A percentile compares a stretch with the other conserved stretches of the same genome.
Evolutionary conservation across 1,139 yeast genomes (phyloP).

Genomic region (Hanseniaspora sp.): DNA sequence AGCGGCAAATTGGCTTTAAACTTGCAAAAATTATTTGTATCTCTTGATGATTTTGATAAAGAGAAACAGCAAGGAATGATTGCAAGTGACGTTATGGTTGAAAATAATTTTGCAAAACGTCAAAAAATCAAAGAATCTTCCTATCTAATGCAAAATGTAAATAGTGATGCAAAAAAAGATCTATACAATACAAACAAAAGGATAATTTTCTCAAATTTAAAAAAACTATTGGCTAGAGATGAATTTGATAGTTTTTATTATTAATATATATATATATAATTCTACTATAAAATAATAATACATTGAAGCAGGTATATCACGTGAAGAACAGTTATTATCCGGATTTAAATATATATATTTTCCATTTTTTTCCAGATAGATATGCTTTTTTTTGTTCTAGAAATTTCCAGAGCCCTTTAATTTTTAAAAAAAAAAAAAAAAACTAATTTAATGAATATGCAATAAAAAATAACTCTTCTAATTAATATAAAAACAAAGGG

Average conservation of each 20-base stretch:
- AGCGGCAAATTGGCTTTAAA: neutral
- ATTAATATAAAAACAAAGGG: constrained; percentile 67
- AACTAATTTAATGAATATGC: too few species aligned
- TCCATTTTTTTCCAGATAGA: too few species aligned
- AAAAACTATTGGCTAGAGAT: neutral
- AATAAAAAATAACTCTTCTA: too few species aligned
- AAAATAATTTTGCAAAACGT: neutral
- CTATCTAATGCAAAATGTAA: neutral
- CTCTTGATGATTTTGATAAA: neutral
- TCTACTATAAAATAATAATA: too few species aligned
- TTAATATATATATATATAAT: too few species aligned
- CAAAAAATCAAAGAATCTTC: neutral
- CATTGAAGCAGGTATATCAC: too few species aligned
- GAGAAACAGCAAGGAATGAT: neutral
- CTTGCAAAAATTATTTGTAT: neutral
- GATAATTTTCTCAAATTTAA: neutral
- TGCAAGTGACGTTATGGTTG: neutral
- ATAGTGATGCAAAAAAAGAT: neutral
- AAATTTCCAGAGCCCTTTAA: neutral
- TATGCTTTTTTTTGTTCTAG: too few species aligned
- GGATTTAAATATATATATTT: too few species aligned
- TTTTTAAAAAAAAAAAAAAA: too few species aligned
- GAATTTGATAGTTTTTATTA: neutral
- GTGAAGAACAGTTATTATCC: too few species aligned
- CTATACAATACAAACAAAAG: neutral